Conservation (phyloP, 495 filamentous ascomycete species). For the Aspergillus panamensis region DNA sequence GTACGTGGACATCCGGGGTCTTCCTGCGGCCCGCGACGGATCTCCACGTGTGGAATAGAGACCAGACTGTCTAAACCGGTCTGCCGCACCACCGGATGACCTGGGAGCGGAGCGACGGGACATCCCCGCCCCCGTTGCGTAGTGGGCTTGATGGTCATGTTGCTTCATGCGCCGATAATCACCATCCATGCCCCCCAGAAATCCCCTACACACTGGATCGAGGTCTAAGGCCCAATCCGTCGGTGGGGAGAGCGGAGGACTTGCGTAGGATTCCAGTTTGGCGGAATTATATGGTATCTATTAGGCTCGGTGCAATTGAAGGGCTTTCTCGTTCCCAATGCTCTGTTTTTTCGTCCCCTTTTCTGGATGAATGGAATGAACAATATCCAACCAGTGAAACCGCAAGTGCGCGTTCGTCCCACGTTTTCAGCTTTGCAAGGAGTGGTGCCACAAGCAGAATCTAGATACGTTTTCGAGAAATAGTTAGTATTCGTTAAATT, state of each 20-base stretch:
- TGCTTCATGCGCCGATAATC: conserved; percentile 61
- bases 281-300: conserved; percentile 12
- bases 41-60: conserved; percentile 37
- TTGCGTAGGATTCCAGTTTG: conserved; percentile 61
- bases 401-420: conserved; percentile 21
- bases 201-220: conserved; percentile 41
- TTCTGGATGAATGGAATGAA: conserved; percentile 2
- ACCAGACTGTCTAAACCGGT: conserved; percentile 37
- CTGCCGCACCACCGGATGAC: conserved; percentile 27
- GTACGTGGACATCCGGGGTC: conserved; percentile 33
- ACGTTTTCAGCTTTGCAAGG: conserved; percentile 17
- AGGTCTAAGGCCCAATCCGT: conserved; percentile 50
- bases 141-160: conserved; percentile 55
- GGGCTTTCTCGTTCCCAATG: conserved; percentile 3
- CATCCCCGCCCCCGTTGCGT: conserved; percentile 26
- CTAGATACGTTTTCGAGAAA: conserved; percentile 12
- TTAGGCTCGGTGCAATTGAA: conserved; percentile 5
- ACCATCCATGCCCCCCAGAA: conserved; percentile 66
- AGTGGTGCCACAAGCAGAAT: conserved; percentile 15
- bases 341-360: conserved; percentile 8
- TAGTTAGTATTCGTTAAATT: conserved; percentile 5
- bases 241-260: conserved; percentile 56
- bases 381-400: conserved; percentile 12
- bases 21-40: conserved; percentile 36
- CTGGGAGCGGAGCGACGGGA: conserved; percentile 22